Evolutionary conservation across 345 rosid genomes (phyloP), one percentile per base, ranked within the genome.

Genomic region (Citrus mangshanensis): DNA sequence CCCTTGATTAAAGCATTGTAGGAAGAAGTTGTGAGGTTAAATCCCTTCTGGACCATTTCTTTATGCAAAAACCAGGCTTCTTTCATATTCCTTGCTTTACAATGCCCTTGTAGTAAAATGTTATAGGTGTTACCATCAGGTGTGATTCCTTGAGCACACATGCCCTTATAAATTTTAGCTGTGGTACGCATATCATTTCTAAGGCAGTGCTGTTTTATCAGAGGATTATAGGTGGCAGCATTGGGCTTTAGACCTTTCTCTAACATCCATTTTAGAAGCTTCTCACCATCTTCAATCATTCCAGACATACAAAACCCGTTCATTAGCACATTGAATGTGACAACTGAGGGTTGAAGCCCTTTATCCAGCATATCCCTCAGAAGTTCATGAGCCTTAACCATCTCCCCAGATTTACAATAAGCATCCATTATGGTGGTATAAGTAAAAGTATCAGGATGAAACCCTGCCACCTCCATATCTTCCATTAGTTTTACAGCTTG

Each of bases 61-160:
- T 56, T 82, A 66, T 74, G 86, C 88, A 93, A 82, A 89, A 88
- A 95, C 93, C 91, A 91, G 68, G 99, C 99, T 79, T 95, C 97
- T 83, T 93, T 95, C 97, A 93, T 95, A 85, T 93, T 95, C 85
- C 99, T 95, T n/a, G 97, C 96, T 88, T 89, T 93, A 80, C 93
- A 93, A 86, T 95, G 98, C 64, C 98, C 97, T 87, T 81, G 87
- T 63, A 95, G 81, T 81, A 93, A 80, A 81, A 92, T 92, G 84
- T 93, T 95, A 77, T 90, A 95, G 22, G 95, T 92, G 86, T 89
- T 90, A 70, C 86, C 70, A 89, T 95, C 93, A 68, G 97, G 95
- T 78, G 84, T 49, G 27, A 92, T 87, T 83, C 93, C 95, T 76
- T 71, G 81, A 65, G 87, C 81, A 69, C 85, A 83, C 99, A 95